These are phyloP conservation scores for Agastache rugosa DNA, from an alignment of 257 asterid genomes.

Conservation along the genomic window DNA sequence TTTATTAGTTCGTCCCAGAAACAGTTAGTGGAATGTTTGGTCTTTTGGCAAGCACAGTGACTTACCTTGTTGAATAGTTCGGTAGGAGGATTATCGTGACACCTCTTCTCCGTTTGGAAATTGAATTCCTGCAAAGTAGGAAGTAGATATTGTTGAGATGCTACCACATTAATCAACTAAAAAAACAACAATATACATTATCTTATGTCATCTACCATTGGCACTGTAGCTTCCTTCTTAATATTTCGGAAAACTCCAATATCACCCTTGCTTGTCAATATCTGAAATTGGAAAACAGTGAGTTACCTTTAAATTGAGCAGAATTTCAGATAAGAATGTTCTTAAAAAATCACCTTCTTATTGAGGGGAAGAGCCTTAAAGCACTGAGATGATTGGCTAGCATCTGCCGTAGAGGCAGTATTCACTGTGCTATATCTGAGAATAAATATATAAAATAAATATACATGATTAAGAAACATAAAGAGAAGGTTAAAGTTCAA, in stretches of 20 bases:
- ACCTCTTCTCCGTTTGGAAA: constrained; percentile 69
- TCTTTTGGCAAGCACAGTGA: constrained; percentile 9
- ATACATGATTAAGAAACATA: not conserved
- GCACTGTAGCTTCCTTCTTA: constrained; percentile 79
- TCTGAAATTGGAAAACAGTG: constrained; percentile 45
- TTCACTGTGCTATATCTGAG: constrained; percentile 48
- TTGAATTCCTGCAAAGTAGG: constrained; percentile 68
- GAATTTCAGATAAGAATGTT: not conserved
- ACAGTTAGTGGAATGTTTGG: not conserved
- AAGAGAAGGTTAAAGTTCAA: not conserved
- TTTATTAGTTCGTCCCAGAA: constrained; percentile 4
- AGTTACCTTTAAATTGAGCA: constrained; percentile 1
- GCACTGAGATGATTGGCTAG: constrained; percentile 49
- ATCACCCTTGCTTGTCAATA: constrained; percentile 90
- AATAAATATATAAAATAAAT: constrained; percentile 23
- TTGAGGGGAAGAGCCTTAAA: constrained; percentile 85
- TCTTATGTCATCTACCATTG: constrained; percentile 58
- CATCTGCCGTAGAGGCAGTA: constrained; percentile 53
- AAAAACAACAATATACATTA: constrained; percentile 18
- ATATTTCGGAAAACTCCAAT: constrained; percentile 71
- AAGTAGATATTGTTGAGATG: not conserved
- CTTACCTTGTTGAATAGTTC: constrained; percentile 86
- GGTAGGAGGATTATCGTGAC: constrained; percentile 66
- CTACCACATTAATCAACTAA: constrained; percentile 20
- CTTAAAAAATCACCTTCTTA: constrained; percentile 58